These are phyloP conservation scores for Jaenimonas drosophilae DNA, from an alignment of 208 protist species.

Conservation along the genomic window DNA sequence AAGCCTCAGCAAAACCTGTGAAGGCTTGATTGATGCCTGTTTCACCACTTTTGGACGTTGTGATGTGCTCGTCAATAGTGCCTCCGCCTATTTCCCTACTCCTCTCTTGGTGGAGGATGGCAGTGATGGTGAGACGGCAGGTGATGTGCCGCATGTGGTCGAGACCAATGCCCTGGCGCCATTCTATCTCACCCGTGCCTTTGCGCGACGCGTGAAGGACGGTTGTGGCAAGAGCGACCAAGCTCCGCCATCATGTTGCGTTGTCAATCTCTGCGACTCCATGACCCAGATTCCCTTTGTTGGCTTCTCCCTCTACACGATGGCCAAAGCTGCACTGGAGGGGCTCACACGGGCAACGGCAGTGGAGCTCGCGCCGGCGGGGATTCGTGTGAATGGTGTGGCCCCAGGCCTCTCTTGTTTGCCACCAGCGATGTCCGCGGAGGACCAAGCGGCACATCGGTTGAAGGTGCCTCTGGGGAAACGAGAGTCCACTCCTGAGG, in stretches of 20 bases:
- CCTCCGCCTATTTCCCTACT: constrained; percentile 64
- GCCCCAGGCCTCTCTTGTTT: constrained; percentile 42
- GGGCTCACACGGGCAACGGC: constrained; percentile 58
- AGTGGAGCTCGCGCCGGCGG: constrained; percentile 43
- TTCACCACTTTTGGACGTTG: constrained; percentile 47
- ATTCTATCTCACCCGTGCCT: constrained; percentile 41
- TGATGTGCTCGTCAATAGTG: constrained; percentile 83
- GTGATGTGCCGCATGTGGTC: constrained; percentile 21
- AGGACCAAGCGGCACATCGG: constrained; percentile 22
- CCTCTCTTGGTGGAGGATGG: constrained; percentile 19
- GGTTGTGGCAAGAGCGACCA: too few relatives aligned
- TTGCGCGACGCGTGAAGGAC: too few relatives aligned
- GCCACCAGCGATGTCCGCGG: constrained; percentile 23
- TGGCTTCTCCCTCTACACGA: constrained; percentile 63
- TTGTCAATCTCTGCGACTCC: constrained; percentile 67
- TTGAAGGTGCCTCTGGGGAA: constrained; percentile 49
- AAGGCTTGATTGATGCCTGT: constrained; percentile 26
- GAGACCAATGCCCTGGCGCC: constrained; percentile 70
- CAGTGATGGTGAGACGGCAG: not conserved
- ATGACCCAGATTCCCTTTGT: constrained; percentile 50
- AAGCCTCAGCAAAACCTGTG: constrained; percentile 22
- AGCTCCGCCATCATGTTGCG: not conserved
- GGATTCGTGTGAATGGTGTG: constrained; percentile 69
- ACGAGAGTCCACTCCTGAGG: constrained; percentile 29
- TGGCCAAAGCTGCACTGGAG: constrained; percentile 64